Evolutionary conservation across 2,329 filamentous ascomycete species (phyloP).

Genomic region (Diaporthe capsici): DNA sequence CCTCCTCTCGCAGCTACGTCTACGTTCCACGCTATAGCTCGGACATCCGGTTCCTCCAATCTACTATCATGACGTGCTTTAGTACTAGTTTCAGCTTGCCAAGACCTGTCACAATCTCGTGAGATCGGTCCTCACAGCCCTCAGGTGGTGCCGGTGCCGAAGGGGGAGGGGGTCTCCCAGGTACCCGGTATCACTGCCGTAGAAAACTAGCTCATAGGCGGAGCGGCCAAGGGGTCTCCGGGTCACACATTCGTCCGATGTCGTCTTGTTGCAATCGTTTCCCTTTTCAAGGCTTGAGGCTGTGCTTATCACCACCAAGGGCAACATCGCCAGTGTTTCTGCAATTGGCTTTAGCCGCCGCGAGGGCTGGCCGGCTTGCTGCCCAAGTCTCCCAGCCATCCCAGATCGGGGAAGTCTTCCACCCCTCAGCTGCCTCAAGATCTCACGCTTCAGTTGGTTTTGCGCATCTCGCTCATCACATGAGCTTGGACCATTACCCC

Average conservation of each 20-base stretch:
- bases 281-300: slow-evolving; percentile 12
- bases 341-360: slow-evolving; percentile 10
- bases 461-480: slow-evolving; percentile 6
- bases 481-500: slow-evolving; percentile 19
- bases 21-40: neutral
- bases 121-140: neutral
- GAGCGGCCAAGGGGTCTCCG: slow-evolving; percentile 29
- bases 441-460: neutral
- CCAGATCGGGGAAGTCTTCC: slow-evolving; percentile 23
- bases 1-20: neutral
- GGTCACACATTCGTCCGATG: slow-evolving; percentile 18
- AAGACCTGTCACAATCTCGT: slow-evolving; percentile 34
- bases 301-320: slow-evolving; percentile 25
- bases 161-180: neutral
- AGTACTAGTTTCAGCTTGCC: slow-evolving; percentile 20
- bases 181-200: slow-evolving; percentile 2
- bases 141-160: neutral
- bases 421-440: neutral
- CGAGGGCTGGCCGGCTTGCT: neutral
- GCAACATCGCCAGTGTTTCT: slow-evolving; percentile 19
- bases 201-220: slow-evolving; percentile 17
- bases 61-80: slow-evolving; percentile 13
- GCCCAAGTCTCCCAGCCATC: neutral
- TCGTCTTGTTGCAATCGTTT: slow-evolving; percentile 6
- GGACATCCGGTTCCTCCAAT: slow-evolving; percentile 32